phyloP scores from a whole-genome alignment of 371 early-diverging fungal species.

The Actinomucor elegans region DNA sequence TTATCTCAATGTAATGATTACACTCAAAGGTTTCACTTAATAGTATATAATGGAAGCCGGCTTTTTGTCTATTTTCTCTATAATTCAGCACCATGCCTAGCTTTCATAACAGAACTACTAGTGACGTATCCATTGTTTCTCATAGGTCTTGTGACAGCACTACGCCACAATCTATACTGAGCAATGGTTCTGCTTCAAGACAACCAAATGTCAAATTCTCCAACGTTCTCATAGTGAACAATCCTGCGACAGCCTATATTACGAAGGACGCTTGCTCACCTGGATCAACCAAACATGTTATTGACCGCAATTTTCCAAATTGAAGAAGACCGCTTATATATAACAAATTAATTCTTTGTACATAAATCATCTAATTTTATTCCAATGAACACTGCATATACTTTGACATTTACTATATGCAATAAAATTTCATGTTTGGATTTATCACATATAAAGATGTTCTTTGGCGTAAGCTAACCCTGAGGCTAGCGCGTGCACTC shows the following conservation, averaged over 20 bases:
- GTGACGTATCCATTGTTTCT: not conserved
- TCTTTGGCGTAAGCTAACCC: slow-evolving; percentile 10
- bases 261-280: not conserved
- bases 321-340: no score
- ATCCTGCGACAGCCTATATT: slow-evolving; percentile 5
- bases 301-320: slow-evolving; percentile 8
- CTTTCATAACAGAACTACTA: not conserved
- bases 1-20: no score
- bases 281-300: slow-evolving; percentile 6
- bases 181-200: not conserved
- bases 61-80: no score
- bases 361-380: no score
- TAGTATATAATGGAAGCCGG: no score
- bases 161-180: not conserved
- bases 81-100: no score
- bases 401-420: no score
- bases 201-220: slow-evolving; percentile 8
- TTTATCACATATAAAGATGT: no score
- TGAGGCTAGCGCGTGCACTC: slow-evolving; percentile 22
- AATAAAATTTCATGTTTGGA: no score
- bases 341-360: no score
- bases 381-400: no score
- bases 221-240: slow-evolving; percentile 10
- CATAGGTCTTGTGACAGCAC: slow-evolving; percentile 1
- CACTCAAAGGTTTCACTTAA: no score